These are phyloP conservation scores for Puccinia triticina DNA, from an alignment of 1,284 basidiomycete species.

Conservation along the genomic window DNA sequence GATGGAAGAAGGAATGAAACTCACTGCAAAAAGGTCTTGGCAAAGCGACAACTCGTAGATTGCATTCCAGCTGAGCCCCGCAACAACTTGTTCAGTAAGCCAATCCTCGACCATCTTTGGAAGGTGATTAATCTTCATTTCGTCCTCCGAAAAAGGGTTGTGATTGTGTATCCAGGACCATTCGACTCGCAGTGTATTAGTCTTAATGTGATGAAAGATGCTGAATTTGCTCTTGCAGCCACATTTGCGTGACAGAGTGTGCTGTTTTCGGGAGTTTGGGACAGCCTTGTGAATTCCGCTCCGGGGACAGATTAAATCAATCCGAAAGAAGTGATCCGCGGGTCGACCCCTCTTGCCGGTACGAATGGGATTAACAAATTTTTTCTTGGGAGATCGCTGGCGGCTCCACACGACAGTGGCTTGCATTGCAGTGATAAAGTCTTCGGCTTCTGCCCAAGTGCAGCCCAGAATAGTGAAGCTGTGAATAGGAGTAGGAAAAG, in stretches of 20 bases:
- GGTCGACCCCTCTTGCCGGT: not conserved
- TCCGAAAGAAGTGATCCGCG: not conserved
- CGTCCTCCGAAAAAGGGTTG: not conserved
- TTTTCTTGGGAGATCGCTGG: not conserved
- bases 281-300: not conserved
- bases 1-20: too few species aligned
- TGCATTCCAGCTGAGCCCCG: not conserved
- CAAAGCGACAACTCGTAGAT: not conserved
- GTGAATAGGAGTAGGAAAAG: not conserved
- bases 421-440: not conserved
- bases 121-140: not conserved
- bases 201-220: not conserved
- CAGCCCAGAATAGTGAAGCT: not conserved
- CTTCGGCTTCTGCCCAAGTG: not conserved
- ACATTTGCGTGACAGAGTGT: not conserved
- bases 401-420: not conserved
- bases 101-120: not conserved
- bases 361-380: not conserved
- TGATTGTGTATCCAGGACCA: conserved; percentile 5
- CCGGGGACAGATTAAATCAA: not conserved
- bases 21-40: not conserved
- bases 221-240: not conserved
- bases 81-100: not conserved
- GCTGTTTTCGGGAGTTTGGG: not conserved
- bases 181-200: not conserved